Conservation (phyloP, 176 grass and related monocot species). For the Aegilops speltoides region DNA sequence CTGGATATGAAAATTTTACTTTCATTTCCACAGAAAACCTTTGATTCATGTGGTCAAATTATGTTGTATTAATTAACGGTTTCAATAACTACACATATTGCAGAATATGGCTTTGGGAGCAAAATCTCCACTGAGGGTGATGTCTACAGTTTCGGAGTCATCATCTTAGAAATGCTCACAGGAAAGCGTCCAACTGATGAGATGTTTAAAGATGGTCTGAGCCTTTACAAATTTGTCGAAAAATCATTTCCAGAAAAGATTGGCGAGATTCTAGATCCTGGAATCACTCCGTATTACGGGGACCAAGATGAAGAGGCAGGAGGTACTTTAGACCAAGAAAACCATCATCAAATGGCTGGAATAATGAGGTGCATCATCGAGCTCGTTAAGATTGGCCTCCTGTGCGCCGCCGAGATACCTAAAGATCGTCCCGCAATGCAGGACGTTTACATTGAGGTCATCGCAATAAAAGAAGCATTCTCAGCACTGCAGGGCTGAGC, state of each 20-base stretch:
- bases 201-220: slow-evolving; percentile 45
- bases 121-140: slow-evolving; percentile 41
- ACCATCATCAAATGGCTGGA: background rate
- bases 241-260: slow-evolving; percentile 29
- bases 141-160: slow-evolving; percentile 56
- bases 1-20: background rate
- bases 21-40: background rate
- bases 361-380: background rate
- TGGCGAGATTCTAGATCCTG: slow-evolving; percentile 22
- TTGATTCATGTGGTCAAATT: background rate
- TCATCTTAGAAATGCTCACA: slow-evolving; percentile 55
- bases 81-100: background rate
- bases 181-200: slow-evolving; percentile 42
- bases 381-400: slow-evolving; percentile 41
- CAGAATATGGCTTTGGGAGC: slow-evolving; percentile 51
- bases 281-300: background rate
- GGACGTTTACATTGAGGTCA: slow-evolving; percentile 38
- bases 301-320: background rate
- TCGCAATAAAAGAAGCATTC: slow-evolving; percentile 33
- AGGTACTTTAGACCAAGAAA: background rate
- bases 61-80: background rate
- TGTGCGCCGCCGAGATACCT: slow-evolving; percentile 32
- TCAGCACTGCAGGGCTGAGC: background rate
- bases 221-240: slow-evolving; percentile 41
- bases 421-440: slow-evolving; percentile 48